Base-by-base conservation (phyloP, 2,329 filamentous ascomycete genomes). In the Fusarium ramigenum region DNA sequence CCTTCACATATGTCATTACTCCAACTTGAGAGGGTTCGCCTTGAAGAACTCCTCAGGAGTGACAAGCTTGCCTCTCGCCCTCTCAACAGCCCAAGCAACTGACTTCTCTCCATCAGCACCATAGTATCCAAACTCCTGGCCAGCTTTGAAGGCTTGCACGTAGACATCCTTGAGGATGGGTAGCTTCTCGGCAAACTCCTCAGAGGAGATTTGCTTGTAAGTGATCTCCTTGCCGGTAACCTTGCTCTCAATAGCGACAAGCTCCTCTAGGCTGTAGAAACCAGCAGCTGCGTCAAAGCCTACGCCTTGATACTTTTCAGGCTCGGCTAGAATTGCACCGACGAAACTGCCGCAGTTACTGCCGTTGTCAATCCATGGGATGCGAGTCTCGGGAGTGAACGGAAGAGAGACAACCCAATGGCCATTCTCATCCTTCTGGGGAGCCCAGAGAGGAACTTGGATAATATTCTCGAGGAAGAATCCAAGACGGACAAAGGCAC, bases 321-420 rank as follows among this genome's bases (percentile, higher is more conserved):
- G 83, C 19, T 87, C 77, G 2, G 80, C 81, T 0, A 86, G 79
- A 28, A 86, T 83, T 11, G 82, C 79, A 5, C 77, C 82, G 11
- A 84, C 70, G 63, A 79, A 86, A 54, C 83, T 83, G 14, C 86
- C 87, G 2, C 83, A 84, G 63, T 88, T 85, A 1, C 73, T 75
- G 3, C 78, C 79, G 21, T 82, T 81, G 63, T 87, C 85, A 60
- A 88, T 80, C 43, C 85, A 76, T 1, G 86, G 86, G 7, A 87
- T 63, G 49, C 78, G 72, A 2, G 81, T 77, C 19, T 78, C 76
- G 37, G 67, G 76, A 28, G 56, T 67, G 9, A 65, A 18, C 11
- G 58, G 61, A 10, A 75, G 60, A 78, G 68, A 8, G 60, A 79
- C 34, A 21, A 75, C 66, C 70, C 80, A 78, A 62, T 79, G 68